Evolutionary conservation across 768 basidiomycete genomes (phyloP).

Genomic region (Boletus vinaceobasis): DNA sequence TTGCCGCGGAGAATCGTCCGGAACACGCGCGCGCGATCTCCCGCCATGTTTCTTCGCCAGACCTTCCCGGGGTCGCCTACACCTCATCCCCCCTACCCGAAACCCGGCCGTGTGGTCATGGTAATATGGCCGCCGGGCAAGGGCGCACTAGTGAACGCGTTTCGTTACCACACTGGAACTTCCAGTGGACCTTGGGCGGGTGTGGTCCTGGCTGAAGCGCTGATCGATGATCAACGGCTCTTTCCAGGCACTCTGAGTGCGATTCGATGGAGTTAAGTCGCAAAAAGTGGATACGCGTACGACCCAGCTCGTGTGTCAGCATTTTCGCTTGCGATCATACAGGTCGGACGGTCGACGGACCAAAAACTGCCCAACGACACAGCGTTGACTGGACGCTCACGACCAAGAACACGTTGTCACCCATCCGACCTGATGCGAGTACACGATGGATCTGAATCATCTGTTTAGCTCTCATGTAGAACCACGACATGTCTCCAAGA

Average conservation of each 20-base stretch:
- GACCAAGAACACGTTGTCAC: too few species aligned
- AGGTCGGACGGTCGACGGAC: neutral
- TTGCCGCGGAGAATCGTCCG: neutral
- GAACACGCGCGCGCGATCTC: neutral
- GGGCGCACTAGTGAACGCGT: neutral
- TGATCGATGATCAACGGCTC: neutral
- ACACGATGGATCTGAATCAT: too few species aligned
- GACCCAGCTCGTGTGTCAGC: neutral
- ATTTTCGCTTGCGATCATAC: neutral
- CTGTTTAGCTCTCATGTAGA: neutral
- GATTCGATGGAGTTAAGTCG: neutral
- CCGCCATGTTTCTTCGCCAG: neutral
- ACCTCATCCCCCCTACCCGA: too few species aligned
- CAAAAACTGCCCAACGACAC: too few species aligned
- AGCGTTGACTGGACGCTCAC: too few species aligned
- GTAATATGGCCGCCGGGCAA: neutral
- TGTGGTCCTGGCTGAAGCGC: too few species aligned
- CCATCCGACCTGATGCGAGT: too few species aligned
- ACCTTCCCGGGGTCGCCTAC: neutral
- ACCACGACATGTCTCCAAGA: neutral
- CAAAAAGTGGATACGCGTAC: neutral
- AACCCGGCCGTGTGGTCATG: neutral
- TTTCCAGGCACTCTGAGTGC: neutral
- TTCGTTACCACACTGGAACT: neutral
- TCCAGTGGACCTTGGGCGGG: constrained; percentile 3